These are phyloP conservation scores for Sporopachydermia cereana DNA, from an alignment of 1,139 yeast species.

Conservation along the genomic window DNA sequence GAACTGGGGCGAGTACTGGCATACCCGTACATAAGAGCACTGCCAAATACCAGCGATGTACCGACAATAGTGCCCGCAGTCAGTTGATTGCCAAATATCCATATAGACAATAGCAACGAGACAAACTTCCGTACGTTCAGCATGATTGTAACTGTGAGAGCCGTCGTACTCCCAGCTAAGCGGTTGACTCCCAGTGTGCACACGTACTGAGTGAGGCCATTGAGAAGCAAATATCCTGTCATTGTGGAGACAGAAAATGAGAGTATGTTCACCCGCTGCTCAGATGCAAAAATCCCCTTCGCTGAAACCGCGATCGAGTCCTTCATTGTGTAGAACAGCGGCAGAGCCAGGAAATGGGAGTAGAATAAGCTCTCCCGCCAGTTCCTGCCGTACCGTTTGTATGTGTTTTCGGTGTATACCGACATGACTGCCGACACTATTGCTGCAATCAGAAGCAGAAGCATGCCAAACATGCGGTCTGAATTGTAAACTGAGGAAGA, in stretches of 20 bases:
- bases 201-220: conserved; percentile 35
- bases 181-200: conserved; percentile 44
- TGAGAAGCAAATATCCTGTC: conserved; percentile 17
- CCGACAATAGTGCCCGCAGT: conserved; percentile 30
- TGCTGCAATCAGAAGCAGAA: conserved; percentile 27
- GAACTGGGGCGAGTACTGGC: neutral
- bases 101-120: conserved; percentile 35
- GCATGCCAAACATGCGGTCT: conserved; percentile 26
- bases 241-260: conserved; percentile 8
- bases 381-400: conserved; percentile 31
- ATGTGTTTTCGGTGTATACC: conserved; percentile 33
- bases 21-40: conserved; percentile 29
- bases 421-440: conserved; percentile 34
- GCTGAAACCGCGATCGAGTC: conserved; percentile 11
- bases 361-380: conserved; percentile 45
- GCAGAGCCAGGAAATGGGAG: conserved; percentile 38
- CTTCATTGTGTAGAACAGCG: conserved; percentile 28
- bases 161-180: conserved; percentile 34
- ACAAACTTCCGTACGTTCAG: conserved; percentile 37
- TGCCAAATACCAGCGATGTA: conserved; percentile 30
- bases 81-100: conserved; percentile 28
- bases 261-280: conserved; percentile 8
- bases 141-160: conserved; percentile 38
- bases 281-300: conserved; percentile 8
- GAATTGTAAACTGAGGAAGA: conserved; percentile 10